A percentile compares a stretch with the other conserved stretches of the same genome.
Evolutionary conservation across 1,284 basidiomycete species (phyloP).

Genomic region (Microbotryomycetes sp.): DNA sequence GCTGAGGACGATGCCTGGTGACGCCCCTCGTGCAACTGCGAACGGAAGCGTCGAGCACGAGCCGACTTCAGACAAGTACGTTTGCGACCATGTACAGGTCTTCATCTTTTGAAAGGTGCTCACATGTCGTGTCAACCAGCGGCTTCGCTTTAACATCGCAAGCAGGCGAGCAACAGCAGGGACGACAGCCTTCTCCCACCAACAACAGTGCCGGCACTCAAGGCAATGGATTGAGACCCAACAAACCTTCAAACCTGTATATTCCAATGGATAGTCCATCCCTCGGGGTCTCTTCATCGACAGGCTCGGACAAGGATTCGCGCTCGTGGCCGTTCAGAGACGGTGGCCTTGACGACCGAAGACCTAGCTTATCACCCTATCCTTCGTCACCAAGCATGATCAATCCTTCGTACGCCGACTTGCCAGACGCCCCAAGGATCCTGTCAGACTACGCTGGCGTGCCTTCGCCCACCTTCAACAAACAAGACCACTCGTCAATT

Average conservation of each 20-base stretch:
- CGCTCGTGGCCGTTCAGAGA: not conserved
- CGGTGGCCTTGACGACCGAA: not conserved
- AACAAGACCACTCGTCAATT: not conserved
- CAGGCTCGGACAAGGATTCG: not conserved
- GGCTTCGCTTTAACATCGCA: too few species aligned
- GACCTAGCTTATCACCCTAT: not conserved
- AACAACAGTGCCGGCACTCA: too few species aligned
- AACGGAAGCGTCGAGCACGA: too few species aligned
- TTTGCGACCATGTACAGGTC: too few species aligned
- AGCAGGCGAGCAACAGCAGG: too few species aligned
- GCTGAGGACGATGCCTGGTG: too few species aligned
- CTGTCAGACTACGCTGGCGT: not conserved
- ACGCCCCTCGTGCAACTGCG: too few species aligned
- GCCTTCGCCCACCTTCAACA: not conserved
- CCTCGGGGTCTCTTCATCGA: not conserved
- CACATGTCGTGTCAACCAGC: too few species aligned
- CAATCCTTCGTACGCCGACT: conserved; percentile 28
- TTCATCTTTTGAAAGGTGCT: too few species aligned
- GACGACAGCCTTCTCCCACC: too few species aligned
- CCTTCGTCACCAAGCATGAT: conserved; percentile 25
- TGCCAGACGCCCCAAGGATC: not conserved
- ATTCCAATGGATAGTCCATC: not conserved
- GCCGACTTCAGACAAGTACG: too few species aligned
- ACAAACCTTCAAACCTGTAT: not conserved
- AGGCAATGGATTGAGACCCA: not conserved